Percentiles rank a stretch among this genome's conserved stretches.
phyloP scores from a whole-genome alignment of 2,329 filamentous ascomycete species.

The Xylariaceae sp. region DNA sequence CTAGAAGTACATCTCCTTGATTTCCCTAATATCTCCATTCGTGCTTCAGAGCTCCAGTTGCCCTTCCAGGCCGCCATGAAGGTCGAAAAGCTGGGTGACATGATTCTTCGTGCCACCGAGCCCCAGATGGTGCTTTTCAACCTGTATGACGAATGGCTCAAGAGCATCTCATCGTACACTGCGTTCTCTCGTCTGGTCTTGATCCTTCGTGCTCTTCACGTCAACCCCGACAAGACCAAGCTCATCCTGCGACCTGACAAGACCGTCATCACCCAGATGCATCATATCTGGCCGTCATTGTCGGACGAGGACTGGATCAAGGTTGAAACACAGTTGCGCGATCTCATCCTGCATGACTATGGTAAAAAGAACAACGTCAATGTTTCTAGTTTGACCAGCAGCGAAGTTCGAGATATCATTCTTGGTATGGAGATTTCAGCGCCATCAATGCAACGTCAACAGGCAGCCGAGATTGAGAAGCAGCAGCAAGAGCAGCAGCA shows the following conservation, averaged over 20 bases:
- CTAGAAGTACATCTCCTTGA: slow-evolving; percentile 95
- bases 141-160: slow-evolving; percentile 96
- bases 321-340: slow-evolving; percentile 93
- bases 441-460: slow-evolving; percentile 95
- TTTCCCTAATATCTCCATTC: slow-evolving; percentile 98
- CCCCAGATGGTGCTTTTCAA: slow-evolving; percentile 99
- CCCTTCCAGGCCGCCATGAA: slow-evolving; percentile 99
- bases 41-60: slow-evolving; percentile 91
- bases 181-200: slow-evolving; percentile 93
- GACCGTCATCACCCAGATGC: slow-evolving; percentile 95
- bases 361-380: slow-evolving; percentile 99
- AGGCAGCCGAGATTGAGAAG: slow-evolving; percentile 97
- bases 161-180: slow-evolving; percentile 97
- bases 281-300: slow-evolving; percentile 96
- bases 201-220: slow-evolving; percentile 89
- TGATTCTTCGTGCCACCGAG: slow-evolving; percentile 95
- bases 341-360: slow-evolving; percentile 96
- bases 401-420: slow-evolving; percentile 97
- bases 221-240: slow-evolving; percentile 98
- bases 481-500: slow-evolving; percentile 96
- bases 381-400: slow-evolving; percentile 90
- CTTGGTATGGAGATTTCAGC: slow-evolving; percentile 99
- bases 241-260: slow-evolving; percentile 91
- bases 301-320: slow-evolving; percentile 98
- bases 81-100: slow-evolving; percentile 97